Conservation (phyloP, 257 asterid genomes). For the Solanum arcanum region DNA sequence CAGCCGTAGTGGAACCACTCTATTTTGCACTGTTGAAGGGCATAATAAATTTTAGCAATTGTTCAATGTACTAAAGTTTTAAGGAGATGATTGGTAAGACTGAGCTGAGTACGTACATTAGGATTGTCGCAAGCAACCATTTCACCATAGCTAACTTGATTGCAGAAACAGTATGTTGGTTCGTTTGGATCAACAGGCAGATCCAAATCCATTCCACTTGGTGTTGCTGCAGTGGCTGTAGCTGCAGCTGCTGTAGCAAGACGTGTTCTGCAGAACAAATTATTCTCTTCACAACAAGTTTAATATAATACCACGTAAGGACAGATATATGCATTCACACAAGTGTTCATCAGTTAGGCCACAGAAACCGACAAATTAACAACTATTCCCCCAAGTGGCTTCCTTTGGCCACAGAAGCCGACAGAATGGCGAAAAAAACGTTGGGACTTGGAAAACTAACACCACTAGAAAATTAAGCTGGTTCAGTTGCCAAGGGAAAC, state of each 20-base stretch:
- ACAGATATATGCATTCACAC: not conserved
- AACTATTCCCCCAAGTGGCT: not conserved
- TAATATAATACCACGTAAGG: not conserved
- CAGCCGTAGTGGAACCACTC: constrained; percentile 98
- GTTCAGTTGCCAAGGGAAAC: not conserved
- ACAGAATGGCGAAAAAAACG: not conserved
- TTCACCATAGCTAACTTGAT: constrained; percentile 99
- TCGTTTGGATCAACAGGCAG: constrained; percentile 96
- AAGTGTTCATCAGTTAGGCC: not conserved
- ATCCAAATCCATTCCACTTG: constrained; percentile 71
- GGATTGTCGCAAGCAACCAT: constrained; percentile 98
- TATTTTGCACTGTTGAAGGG: constrained; percentile 73
- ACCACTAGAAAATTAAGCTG: not conserved
- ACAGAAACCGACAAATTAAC: not conserved
- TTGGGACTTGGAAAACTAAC: not conserved
- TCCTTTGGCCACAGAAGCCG: not conserved
- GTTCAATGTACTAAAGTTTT: not conserved
- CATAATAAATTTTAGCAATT: not conserved
- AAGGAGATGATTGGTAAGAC: not conserved
- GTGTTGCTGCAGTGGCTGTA: constrained; percentile 29
- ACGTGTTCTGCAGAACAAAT: constrained; percentile 51
- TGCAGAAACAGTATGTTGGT: constrained; percentile 93
- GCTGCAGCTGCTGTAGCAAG: constrained; percentile 49
- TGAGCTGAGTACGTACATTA: constrained; percentile 34
- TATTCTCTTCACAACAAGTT: not conserved